Percentiles rank a stretch among this genome's conserved stretches.
phyloP scores from a whole-genome alignment of 2,329 filamentous ascomycete genomes.

The Emmonsiellopsis sp. region DNA sequence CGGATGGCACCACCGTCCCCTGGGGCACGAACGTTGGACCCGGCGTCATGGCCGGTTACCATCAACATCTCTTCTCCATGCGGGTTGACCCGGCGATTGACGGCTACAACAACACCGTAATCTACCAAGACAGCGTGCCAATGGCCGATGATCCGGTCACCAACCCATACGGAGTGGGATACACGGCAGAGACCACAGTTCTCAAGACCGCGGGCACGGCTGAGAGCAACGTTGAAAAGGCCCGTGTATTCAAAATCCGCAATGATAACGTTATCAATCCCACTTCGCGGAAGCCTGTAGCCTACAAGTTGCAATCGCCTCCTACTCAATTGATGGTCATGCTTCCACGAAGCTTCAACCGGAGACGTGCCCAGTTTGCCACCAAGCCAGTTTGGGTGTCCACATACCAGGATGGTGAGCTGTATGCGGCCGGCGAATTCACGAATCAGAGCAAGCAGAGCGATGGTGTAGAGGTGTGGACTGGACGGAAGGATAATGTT shows the following conservation, averaged over 20 bases:
- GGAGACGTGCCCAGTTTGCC: slow-evolving; percentile 44
- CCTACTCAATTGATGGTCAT: slow-evolving; percentile 51
- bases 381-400: slow-evolving; percentile 48
- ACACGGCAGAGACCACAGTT: slow-evolving; percentile 40
- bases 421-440: slow-evolving; percentile 47
- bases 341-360: slow-evolving; percentile 37
- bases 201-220: slow-evolving; percentile 39
- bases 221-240: slow-evolving; percentile 38
- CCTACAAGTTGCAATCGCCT: slow-evolving; percentile 47
- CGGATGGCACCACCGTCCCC: slow-evolving; percentile 51
- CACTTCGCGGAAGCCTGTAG: slow-evolving; percentile 44
- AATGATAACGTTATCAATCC: slow-evolving; percentile 44
- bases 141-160: slow-evolving; percentile 45
- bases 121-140: slow-evolving; percentile 50
- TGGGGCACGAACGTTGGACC: slow-evolving; percentile 62
- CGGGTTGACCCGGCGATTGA: slow-evolving; percentile 55
- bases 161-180: slow-evolving; percentile 45
- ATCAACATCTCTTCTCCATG: slow-evolving; percentile 68
- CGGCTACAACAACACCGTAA: slow-evolving; percentile 45
- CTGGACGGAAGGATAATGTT: slow-evolving; percentile 36
- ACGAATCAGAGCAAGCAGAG: slow-evolving; percentile 49
- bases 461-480: slow-evolving; percentile 45
- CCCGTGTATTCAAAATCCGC: slow-evolving; percentile 51
- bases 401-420: slow-evolving; percentile 43
- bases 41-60: slow-evolving; percentile 58